Percentiles rank a stretch among this genome's conserved stretches.
Conservation (phyloP, 164 flowering plant species). For the Macadamia tetraphylla region DNA sequence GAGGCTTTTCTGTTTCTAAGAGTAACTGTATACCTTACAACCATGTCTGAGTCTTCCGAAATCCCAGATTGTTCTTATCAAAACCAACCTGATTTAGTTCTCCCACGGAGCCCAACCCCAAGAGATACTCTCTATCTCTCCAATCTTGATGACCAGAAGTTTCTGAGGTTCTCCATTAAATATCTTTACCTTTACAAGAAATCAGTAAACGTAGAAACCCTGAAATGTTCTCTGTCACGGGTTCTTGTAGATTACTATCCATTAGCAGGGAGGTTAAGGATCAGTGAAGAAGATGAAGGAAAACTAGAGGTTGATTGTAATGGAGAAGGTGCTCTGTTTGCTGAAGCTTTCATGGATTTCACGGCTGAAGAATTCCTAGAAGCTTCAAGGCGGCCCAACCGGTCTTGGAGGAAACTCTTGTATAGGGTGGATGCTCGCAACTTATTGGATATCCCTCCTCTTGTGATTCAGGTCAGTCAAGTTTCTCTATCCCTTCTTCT, state of each 20-base stretch:
- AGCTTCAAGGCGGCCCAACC: constrained; percentile 48
- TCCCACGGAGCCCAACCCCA: constrained; percentile 61
- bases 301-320: constrained; percentile 80
- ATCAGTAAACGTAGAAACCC: constrained; percentile 23
- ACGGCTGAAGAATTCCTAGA: constrained; percentile 54
- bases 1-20: no score
- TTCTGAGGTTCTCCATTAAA: constrained; percentile 79
- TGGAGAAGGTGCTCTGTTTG: constrained; percentile 81
- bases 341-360: constrained; percentile 70
- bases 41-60: constrained; percentile 41
- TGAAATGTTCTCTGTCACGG: constrained; percentile 57
- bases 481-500: background rate
- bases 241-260: constrained; percentile 84
- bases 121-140: constrained; percentile 62
- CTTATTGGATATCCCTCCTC: constrained; percentile 79
- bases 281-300: constrained; percentile 28
- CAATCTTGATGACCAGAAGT: constrained; percentile 80
- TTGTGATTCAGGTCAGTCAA: constrained; percentile 88
- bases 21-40: no score
- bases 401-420: constrained; percentile 83
- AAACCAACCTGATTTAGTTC: constrained; percentile 38
- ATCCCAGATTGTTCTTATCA: constrained; percentile 63
- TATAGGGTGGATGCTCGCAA: constrained; percentile 50
- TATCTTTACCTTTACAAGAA: constrained; percentile 60
- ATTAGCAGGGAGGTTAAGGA: constrained; percentile 75